Base-by-base conservation (phyloP, 2,329 filamentous ascomycete genomes). In the Calonectria pauciramosa region DNA sequence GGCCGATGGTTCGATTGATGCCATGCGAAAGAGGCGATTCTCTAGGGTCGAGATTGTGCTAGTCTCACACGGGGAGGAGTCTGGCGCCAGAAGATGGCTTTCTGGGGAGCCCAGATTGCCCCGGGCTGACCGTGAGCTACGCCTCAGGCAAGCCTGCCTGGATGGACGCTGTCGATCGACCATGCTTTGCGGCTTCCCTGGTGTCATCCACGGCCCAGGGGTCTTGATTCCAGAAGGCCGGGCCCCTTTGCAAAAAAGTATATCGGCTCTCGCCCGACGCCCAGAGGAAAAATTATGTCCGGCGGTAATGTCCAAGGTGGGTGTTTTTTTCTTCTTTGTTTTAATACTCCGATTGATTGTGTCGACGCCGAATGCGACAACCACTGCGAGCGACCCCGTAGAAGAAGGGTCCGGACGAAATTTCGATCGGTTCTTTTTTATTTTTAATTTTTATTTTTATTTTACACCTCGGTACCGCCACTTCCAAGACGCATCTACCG, bases 1-100 rank as follows among this genome's bases (percentile, higher is more conserved):
- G 68, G 49, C 47, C 26, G 34, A 63, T 71, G 68, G 68, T 71
- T 66, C 59, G 68, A 65, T 71, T 54, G 38, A 59, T 34, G 56
- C 44, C 66, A 49, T 59, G 32, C 41, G 47, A 30, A 26, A 16
- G n/a, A 68, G 52, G 66, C 51, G 38, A 34, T 52, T 44, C 23
- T 30, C 34, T 26, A 26, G 36, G 59, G 68, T 41, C 32, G 59
- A 47, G 34, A 56, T 23, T 59, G 56, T 63, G 59, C 68, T 71
- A 71, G 68, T 71, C 59, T 23, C 68, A 32, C 65, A 26, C 49
- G 28, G 34, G 36, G 36, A 30, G 18, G 28, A 38, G 26, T 44
- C 41, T 47, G 28, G 38, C 41, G 41, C 60, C 56, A 38, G 18
- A 63, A 28, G 34, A 63, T 63, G 56, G 23, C 56, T 63, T 36